Percentiles rank a stretch among this genome's conserved stretches.
These are phyloP conservation scores for Pyrrhoderma noxium DNA, from an alignment of 1,284 basidiomycete genomes.

Conservation along the genomic window DNA sequence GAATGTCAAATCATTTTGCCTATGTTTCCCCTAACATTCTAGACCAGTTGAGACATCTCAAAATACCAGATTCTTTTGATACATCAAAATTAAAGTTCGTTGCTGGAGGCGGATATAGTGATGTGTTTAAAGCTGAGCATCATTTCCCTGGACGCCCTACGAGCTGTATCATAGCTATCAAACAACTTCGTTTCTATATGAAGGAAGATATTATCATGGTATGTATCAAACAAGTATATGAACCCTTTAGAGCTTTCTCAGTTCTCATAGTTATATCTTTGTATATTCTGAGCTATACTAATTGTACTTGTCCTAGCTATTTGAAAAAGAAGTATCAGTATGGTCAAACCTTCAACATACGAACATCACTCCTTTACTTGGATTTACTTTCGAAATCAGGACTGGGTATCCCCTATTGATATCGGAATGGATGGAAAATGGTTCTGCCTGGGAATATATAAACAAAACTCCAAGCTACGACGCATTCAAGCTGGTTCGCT, in stretches of 20 bases:
- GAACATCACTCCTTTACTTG: slow-evolving; percentile 13
- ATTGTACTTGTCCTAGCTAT: background rate
- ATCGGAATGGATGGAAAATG: slow-evolving; percentile 13
- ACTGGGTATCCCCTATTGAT: background rate
- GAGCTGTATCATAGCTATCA: slow-evolving; percentile 1
- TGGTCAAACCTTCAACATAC: slow-evolving; percentile 11
- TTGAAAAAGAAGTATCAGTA: slow-evolving; percentile 11
- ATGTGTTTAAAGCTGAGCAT: slow-evolving; percentile 3
- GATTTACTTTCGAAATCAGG: slow-evolving; percentile 1
- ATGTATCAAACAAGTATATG: background rate
- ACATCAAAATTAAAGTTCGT: slow-evolving; percentile 2
- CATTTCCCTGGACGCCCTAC: background rate
- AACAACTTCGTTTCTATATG: slow-evolving; percentile 9
- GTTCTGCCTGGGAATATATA: background rate
- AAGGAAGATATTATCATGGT: slow-evolving; percentile 5
- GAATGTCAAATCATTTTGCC: too few relatives aligned
- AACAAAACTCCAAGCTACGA: background rate
- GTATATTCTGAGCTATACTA: too few relatives aligned
- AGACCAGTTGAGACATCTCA: slow-evolving; percentile 1
- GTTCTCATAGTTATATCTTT: too few relatives aligned
- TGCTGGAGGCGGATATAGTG: slow-evolving; percentile 1
- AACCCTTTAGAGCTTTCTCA: too few relatives aligned
- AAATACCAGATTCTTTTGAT: background rate
- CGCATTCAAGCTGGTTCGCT: background rate
- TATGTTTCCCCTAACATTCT: background rate